A percentile compares a stretch with the other conserved stretches of the same genome.
phyloP scores from a whole-genome alignment of 1,139 yeast genomes.

The Magnusiomyces ingens region DNA sequence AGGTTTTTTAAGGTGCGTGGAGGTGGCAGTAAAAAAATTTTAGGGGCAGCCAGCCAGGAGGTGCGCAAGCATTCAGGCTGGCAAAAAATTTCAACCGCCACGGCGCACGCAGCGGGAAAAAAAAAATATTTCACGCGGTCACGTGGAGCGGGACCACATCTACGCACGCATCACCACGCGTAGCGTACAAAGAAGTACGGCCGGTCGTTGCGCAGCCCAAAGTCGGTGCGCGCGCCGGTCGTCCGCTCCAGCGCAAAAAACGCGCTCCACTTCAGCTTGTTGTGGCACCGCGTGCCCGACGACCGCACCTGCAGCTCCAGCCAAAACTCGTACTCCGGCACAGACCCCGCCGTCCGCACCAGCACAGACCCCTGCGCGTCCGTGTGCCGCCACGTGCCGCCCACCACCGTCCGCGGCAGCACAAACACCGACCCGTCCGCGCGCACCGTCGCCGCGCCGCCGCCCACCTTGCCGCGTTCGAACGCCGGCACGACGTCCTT shows the following conservation, averaged over 20 bases:
- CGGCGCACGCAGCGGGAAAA: too few relatives aligned
- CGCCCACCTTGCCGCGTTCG: conserved; percentile 15
- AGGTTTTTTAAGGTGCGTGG: too few relatives aligned
- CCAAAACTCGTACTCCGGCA: conserved; percentile 53
- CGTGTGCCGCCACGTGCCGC: conserved; percentile 47
- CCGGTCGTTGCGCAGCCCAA: conserved; percentile 62
- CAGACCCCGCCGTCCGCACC: conserved; percentile 53
- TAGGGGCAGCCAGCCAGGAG: too few relatives aligned
- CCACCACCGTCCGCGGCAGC: conserved; percentile 30
- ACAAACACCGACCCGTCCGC: conserved; percentile 23
- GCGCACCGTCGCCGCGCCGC: conserved; percentile 12
- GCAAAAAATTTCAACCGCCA: too few relatives aligned
- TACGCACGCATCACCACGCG: background rate
- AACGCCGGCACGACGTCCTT: conserved; percentile 39
- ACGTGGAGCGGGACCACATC: too few relatives aligned
- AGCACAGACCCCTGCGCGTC: conserved; percentile 50
- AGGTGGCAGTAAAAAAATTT: background rate
- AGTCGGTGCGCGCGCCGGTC: conserved; percentile 44
- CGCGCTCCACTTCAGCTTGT: conserved; percentile 60
- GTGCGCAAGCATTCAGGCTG: too few relatives aligned
- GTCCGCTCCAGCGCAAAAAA: conserved; percentile 53
- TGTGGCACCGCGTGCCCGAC: conserved; percentile 53
- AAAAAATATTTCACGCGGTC: too few relatives aligned
- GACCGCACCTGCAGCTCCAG: conserved; percentile 54
- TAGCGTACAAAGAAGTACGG: conserved; percentile 51